phyloP scores from a whole-genome alignment of 129 eudicot genomes.

The Heracleum sosnowskyi region DNA sequence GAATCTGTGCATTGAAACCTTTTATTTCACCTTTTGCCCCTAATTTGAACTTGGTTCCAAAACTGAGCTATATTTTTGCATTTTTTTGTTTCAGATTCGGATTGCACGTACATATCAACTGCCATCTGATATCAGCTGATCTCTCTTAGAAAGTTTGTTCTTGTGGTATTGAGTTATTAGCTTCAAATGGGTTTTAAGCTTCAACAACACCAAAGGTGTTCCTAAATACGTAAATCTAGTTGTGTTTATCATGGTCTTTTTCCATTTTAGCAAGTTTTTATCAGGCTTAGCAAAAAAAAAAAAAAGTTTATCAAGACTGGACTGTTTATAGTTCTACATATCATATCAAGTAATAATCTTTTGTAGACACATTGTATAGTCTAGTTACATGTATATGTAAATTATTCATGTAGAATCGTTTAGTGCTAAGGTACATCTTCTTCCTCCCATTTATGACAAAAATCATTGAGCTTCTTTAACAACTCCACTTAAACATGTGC shows the following conservation, averaged over 20 bases:
- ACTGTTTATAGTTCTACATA: not conserved
- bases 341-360: not conserved
- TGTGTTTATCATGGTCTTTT: not conserved
- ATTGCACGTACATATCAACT: conserved; percentile 48
- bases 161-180: not conserved
- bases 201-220: conserved; percentile 4
- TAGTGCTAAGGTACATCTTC: not conserved
- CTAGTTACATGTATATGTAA: conserved; percentile 1
- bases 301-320: not conserved
- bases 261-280: not conserved
- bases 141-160: not conserved
- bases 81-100: conserved; percentile 58
- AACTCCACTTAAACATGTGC: not conserved
- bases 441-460: not conserved
- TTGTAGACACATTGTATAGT: not conserved
- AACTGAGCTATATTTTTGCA: not conserved
- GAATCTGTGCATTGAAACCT: not conserved
- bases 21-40: not conserved
- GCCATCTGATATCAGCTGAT: conserved; percentile 41
- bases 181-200: conserved; percentile 6
- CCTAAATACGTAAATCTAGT: not conserved
- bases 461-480: not conserved
- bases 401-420: not conserved
- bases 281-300: too few relatives aligned
- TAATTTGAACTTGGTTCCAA: not conserved